These are phyloP conservation scores for Pseudozyma sp. DNA, from an alignment of 1,284 basidiomycete species.

Conservation along the genomic window DNA sequence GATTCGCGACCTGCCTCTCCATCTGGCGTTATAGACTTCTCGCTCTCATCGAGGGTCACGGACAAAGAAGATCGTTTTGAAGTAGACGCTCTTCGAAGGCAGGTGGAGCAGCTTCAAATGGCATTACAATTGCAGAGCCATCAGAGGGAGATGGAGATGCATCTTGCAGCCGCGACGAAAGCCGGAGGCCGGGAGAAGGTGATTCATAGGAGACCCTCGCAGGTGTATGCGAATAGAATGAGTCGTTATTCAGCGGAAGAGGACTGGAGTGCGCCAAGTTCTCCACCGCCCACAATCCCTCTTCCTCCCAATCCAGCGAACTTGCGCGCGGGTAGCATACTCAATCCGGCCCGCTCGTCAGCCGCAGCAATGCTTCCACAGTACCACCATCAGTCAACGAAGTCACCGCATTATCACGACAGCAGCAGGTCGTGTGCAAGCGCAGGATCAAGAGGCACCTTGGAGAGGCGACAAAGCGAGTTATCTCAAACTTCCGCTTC, in stretches of 20 bases:
- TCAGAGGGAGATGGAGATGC: slow-evolving; percentile 16
- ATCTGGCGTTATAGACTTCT: background rate
- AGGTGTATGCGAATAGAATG: slow-evolving; percentile 3
- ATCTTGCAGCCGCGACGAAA: background rate
- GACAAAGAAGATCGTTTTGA: slow-evolving; percentile 22
- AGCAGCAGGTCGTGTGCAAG: too few species aligned
- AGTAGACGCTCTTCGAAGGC: slow-evolving; percentile 29
- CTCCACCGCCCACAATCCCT: background rate
- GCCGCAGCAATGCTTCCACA: slow-evolving; percentile 3
- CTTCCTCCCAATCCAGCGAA: background rate
- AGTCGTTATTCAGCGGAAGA: background rate
- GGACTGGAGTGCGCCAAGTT: background rate
- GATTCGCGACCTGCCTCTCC: background rate
- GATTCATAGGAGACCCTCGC: slow-evolving; percentile 1
- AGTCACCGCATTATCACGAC: background rate
- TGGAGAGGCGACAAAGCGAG: slow-evolving; percentile 3
- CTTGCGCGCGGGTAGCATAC: background rate
- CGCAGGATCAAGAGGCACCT: too few species aligned
- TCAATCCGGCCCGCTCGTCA: slow-evolving; percentile 8
- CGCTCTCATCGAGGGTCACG: too few species aligned
- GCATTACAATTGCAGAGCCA: slow-evolving; percentile 30
- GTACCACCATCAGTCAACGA: background rate
- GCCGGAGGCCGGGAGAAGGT: background rate
- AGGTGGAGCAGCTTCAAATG: slow-evolving; percentile 50
- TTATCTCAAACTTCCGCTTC: slow-evolving; percentile 1